These are phyloP conservation scores for Coelastrella sp. DNA, from an alignment of 139 green algal species.

Conservation along the genomic window DNA sequence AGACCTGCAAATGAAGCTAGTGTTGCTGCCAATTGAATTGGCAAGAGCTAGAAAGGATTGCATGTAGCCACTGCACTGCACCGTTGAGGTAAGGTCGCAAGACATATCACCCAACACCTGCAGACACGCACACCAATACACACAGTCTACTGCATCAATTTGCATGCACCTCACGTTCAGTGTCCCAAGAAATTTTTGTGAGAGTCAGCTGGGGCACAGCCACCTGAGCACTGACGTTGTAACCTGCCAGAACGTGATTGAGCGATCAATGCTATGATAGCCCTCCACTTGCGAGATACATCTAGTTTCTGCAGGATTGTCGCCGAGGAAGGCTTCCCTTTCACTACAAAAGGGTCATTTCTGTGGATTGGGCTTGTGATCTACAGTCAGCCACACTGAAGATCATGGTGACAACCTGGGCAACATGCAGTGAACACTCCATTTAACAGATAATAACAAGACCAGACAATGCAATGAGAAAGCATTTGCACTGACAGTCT, in stretches of 20 bases:
- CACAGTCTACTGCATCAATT: too few relatives aligned
- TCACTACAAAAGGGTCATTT: neutral
- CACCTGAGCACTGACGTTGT: neutral
- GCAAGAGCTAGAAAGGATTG: neutral
- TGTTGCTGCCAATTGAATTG: neutral
- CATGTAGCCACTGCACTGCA: neutral
- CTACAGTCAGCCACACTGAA: neutral
- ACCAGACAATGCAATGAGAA: neutral
- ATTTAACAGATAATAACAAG: neutral
- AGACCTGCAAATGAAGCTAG: too few relatives aligned
- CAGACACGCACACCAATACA: neutral
- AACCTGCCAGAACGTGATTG: neutral
- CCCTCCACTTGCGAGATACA: slow-evolving; percentile 9
- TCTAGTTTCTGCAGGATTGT: neutral
- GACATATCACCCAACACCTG: neutral
- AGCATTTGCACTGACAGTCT: too few relatives aligned
- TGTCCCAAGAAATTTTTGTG: slow-evolving; percentile 17
- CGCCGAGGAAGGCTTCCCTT: neutral
- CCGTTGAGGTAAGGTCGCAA: neutral
- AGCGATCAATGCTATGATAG: slow-evolving; percentile 4
- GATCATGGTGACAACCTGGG: too few relatives aligned
- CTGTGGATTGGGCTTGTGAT: neutral
- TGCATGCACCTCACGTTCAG: neutral
- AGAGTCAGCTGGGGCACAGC: slow-evolving; percentile 19
- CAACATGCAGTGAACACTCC: neutral